Percentiles rank a stretch among this genome's conserved stretches.
phyloP scores from a whole-genome alignment of 345 rosid genomes.

The Melaleuca alternifolia region DNA sequence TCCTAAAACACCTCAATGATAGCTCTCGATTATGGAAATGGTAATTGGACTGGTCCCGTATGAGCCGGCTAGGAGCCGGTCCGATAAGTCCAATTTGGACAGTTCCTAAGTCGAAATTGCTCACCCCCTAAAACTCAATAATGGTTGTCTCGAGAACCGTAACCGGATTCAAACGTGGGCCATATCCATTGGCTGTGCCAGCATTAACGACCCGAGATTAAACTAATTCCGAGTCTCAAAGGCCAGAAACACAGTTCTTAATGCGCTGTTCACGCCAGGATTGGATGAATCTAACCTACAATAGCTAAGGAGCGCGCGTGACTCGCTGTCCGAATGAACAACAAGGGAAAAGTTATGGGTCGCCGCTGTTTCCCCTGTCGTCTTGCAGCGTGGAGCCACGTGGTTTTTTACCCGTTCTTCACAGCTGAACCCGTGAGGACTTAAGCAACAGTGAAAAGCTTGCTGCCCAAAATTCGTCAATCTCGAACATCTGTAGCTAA shows the following conservation, averaged over 20 bases:
- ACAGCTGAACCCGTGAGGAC: neutral
- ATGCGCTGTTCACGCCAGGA: neutral
- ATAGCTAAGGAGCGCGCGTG: neutral
- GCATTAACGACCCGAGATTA: rapidly evolving
- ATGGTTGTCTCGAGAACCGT: neutral
- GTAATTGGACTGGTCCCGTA: rapidly evolving
- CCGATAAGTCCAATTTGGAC: rapidly evolving
- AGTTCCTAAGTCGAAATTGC: neutral
- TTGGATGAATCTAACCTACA: neutral
- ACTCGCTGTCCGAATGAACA: neutral
- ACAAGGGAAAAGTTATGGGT: neutral
- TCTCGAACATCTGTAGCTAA: neutral
- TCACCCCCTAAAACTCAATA: neutral
- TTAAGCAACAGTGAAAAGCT: neutral
- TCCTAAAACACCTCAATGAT: rapidly evolving
- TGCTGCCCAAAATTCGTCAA: neutral
- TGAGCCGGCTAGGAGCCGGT: neutral
- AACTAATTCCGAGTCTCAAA: neutral
- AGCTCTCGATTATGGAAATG: rapidly evolving
- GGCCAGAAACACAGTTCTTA: neutral
- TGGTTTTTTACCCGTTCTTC: neutral
- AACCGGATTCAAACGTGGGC: rapidly evolving
- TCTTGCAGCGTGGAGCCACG: neutral
- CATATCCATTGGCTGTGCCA: neutral
- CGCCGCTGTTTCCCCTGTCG: neutral